These are phyloP conservation scores for Silybum marianum DNA, from an alignment of 129 eudicot species.

Conservation along the genomic window DNA sequence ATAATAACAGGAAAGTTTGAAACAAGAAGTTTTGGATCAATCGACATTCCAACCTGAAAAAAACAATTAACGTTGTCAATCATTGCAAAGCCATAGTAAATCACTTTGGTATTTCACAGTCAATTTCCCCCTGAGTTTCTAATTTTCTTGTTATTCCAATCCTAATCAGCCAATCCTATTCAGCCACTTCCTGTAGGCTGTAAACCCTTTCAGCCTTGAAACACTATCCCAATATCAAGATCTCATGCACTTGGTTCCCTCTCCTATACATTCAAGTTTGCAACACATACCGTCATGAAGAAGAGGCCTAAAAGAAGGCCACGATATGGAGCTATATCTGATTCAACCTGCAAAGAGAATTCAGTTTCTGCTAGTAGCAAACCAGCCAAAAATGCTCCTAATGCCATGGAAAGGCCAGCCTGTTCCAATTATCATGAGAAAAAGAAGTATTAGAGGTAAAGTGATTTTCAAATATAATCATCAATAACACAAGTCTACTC, in stretches of 20 bases:
- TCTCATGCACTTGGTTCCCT: not conserved
- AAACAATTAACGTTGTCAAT: conserved; percentile 6
- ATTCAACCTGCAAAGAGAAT: conserved; percentile 95
- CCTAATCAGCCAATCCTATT: not conserved
- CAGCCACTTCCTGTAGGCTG: not conserved
- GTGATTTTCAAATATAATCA: conserved; percentile 8
- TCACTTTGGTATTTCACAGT: not conserved
- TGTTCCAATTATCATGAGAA: conserved; percentile 32
- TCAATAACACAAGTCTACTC: conserved; percentile 23
- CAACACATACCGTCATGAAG: conserved; percentile 84
- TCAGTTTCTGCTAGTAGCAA: conserved; percentile 99
- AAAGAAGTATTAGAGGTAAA: not conserved
- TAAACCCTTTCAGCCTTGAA: not conserved
- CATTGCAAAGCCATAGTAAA: not conserved
- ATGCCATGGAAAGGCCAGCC: conserved; percentile 99
- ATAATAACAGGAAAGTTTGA: conserved; percentile 87
- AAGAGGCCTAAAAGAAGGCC: conserved; percentile 97
- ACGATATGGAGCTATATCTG: conserved; percentile 99
- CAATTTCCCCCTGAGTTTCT: not conserved
- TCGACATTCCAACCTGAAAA: conserved; percentile 98
- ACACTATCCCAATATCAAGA: not conserved
- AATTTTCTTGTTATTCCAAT: no score
- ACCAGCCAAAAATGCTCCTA: conserved; percentile 99
- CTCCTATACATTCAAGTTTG: conserved; percentile 1
- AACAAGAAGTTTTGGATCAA: conserved; percentile 92